Percentiles rank a stretch among this genome's conserved stretches.
Conservation (phyloP, 2,329 filamentous ascomycete species). For the Colletotrichum orchidophilum region DNA sequence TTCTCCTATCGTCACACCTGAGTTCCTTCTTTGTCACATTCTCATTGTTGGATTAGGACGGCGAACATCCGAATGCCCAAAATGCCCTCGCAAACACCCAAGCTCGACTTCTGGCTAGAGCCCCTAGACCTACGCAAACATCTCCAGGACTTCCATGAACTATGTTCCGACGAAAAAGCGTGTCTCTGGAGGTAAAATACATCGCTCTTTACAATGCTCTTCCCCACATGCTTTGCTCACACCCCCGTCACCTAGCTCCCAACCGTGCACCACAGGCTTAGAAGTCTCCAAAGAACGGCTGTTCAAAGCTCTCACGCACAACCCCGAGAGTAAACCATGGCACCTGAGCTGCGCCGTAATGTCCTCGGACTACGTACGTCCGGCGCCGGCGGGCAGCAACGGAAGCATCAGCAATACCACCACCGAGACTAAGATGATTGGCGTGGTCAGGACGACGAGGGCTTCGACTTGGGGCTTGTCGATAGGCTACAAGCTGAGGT, state of each 20-base stretch:
- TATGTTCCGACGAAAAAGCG: background rate
- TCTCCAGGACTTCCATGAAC: constrained; percentile 6
- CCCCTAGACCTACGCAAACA: background rate
- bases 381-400: background rate
- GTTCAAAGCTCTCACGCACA: background rate
- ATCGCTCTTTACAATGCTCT: background rate
- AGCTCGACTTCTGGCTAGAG: constrained; percentile 4
- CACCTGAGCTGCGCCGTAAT: constrained; percentile 5
- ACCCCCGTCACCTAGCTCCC: background rate
- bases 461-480: background rate
- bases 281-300: background rate
- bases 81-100: background rate
- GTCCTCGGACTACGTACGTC: background rate
- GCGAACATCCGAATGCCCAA: too few species aligned
- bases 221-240: background rate
- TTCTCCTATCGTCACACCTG: background rate
- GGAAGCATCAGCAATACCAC: background rate
- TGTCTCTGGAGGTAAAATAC: constrained; percentile 9
- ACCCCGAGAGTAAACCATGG: background rate
- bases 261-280: background rate
- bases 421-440: constrained; percentile 1
- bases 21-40: background rate
- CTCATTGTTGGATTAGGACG: too few species aligned
- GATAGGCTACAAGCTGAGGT: constrained; percentile 15
- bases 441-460: background rate